Evolutionary conservation across 2,329 filamentous ascomycete genomes (phyloP).

Genomic region (Esteya vermicola): DNA sequence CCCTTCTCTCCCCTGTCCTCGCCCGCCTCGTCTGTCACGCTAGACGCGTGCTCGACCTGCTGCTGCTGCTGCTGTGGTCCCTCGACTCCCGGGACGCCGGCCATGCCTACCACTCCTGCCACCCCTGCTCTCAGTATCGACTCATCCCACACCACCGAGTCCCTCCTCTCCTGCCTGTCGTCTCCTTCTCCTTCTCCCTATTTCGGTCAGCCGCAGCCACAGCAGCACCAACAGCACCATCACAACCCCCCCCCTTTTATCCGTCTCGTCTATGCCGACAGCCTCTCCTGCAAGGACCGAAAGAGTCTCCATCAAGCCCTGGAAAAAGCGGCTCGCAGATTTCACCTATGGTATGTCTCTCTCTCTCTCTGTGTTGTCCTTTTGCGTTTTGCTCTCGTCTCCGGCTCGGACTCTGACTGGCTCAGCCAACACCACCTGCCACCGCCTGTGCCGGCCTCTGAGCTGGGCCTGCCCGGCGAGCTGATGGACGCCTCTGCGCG

Average conservation of each 20-base stretch:
- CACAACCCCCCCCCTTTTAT: conserved; percentile 25
- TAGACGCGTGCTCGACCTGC: not conserved
- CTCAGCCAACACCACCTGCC: conserved; percentile 27
- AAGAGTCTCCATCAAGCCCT: conserved; percentile 32
- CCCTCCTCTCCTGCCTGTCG: no score
- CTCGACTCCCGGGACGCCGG: conserved; percentile 8
- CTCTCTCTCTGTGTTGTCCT: not conserved
- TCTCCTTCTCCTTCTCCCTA: no score
- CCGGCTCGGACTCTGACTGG: conserved; percentile 6
- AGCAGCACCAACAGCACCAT: no score
- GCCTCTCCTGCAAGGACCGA: conserved; percentile 31
- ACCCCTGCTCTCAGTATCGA: conserved; percentile 2
- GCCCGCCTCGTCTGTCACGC: conserved; percentile 8
- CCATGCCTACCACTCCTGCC: conserved; percentile 18
- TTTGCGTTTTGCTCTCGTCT: not conserved
- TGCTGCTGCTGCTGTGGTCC: not conserved
- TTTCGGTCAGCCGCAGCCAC: no score
- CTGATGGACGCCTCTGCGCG: conserved; percentile 40
- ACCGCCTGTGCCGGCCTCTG: conserved; percentile 25
- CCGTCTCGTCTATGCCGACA: conserved; percentile 32
- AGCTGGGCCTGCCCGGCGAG: conserved; percentile 31
- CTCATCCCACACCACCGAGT: conserved; percentile 12
- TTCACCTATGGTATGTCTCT: conserved; percentile 22
- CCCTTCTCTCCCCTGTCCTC: conserved; percentile 4
- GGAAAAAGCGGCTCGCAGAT: conserved; percentile 37